Percentiles rank a stretch among this genome's conserved stretches.
Conservation (phyloP, 2,329 filamentous ascomycete species). For the Pseudopyrenochaeta lycopersici region DNA sequence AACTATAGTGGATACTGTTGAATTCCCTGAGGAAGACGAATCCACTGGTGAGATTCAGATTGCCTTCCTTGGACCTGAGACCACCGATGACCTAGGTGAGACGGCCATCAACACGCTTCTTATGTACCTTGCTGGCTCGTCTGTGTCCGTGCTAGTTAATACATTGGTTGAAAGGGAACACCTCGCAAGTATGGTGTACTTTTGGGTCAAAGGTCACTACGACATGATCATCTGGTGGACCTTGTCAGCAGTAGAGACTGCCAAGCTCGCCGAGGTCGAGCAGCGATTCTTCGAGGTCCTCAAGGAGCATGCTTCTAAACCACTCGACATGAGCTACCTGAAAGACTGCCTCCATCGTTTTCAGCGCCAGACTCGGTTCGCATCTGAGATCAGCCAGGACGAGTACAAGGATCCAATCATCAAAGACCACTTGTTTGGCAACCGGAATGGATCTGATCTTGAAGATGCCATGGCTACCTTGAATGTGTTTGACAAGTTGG, state of each 20-base stretch:
- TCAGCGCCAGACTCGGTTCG: conserved; percentile 81
- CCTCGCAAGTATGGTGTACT: conserved; percentile 84
- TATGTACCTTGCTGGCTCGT: conserved; percentile 90
- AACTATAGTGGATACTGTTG: conserved; percentile 78
- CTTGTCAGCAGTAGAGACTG: conserved; percentile 85
- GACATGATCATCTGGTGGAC: conserved; percentile 86
- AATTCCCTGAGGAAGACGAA: conserved; percentile 97
- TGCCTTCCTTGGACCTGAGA: conserved; percentile 85
- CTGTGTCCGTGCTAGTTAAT: conserved; percentile 91
- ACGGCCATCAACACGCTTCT: conserved; percentile 82
- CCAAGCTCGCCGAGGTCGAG: conserved; percentile 84
- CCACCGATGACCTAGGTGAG: conserved; percentile 68
- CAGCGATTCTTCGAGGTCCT: conserved; percentile 85
- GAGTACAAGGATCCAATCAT: conserved; percentile 89
- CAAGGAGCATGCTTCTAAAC: conserved; percentile 78
- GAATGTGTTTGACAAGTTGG: conserved; percentile 70
- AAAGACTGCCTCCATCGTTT: conserved; percentile 86
- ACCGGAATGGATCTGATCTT: conserved; percentile 73
- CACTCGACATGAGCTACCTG: conserved; percentile 90
- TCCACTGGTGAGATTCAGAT: conserved; percentile 88
- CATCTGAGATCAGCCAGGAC: conserved; percentile 80
- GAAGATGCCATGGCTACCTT: conserved; percentile 51
- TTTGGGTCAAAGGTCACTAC: conserved; percentile 80
- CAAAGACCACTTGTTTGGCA: conserved; percentile 89
- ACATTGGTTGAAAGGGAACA: conserved; percentile 92